These are phyloP conservation scores for Solanum tarapatanum DNA, from an alignment of 257 asterid species.

Conservation along the genomic window DNA sequence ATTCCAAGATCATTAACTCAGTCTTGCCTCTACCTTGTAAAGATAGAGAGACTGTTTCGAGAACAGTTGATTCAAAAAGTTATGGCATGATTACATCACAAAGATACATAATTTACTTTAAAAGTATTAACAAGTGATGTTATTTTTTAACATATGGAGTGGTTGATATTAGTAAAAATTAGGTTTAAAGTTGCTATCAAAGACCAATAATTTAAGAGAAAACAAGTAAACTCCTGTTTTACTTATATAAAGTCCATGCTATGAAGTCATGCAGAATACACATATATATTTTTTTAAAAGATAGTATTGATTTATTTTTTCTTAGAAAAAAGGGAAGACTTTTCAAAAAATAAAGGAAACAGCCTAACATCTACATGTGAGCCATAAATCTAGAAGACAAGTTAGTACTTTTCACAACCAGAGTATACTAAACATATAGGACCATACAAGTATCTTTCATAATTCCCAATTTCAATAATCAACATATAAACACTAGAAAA, in stretches of 20 bases:
- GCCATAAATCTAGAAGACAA: neutral
- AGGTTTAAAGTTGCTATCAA: neutral
- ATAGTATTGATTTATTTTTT: neutral
- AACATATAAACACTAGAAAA: neutral
- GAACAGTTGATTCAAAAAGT: neutral
- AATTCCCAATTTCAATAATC: neutral
- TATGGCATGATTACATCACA: neutral
- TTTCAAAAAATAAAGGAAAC: neutral
- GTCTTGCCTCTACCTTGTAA: neutral
- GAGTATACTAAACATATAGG: neutral
- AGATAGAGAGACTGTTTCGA: fast-evolving
- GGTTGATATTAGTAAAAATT: neutral
- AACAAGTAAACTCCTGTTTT: neutral
- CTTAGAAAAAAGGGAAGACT: neutral
- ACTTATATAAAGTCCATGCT: neutral
- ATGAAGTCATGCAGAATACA: neutral
- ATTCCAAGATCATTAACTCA: neutral
- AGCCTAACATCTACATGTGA: neutral
- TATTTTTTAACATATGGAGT: neutral
- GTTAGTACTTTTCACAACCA: neutral
- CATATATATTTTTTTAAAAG: neutral
- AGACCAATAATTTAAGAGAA: neutral
- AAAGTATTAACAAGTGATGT: neutral
- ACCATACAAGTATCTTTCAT: neutral
- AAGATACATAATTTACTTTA: neutral